Conservation (phyloP, 2,329 filamentous ascomycete genomes). For the Epicoccum sorghinum region DNA sequence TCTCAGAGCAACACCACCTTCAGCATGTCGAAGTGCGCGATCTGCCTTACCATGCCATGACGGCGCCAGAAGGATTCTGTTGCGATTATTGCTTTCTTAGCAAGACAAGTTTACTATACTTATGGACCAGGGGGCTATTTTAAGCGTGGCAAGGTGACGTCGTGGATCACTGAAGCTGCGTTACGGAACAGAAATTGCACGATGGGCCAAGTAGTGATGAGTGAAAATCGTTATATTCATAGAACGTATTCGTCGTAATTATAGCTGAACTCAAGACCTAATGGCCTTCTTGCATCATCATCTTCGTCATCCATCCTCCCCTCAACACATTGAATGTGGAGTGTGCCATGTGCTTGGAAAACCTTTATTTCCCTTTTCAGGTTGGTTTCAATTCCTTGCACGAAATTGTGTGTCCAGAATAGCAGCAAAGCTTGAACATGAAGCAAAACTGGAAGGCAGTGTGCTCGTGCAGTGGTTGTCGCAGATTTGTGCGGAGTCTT, state of each 20-base stretch:
- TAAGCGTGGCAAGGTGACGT: constrained; percentile 16
- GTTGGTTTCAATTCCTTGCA: constrained; percentile 16
- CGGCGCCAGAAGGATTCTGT: neutral
- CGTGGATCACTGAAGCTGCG: constrained; percentile 12
- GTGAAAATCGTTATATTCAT: constrained; percentile 14
- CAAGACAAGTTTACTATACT: neutral
- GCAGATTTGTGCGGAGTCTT: constrained; percentile 28
- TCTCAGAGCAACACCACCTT: constrained; percentile 18
- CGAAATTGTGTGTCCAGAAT: constrained; percentile 17
- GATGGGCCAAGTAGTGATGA: constrained; percentile 21
- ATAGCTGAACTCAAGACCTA: constrained; percentile 4
- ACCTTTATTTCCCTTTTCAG: constrained; percentile 18
- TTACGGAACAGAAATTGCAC: constrained; percentile 5
- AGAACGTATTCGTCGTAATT: constrained; percentile 1
- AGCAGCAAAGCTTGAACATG: constrained; percentile 37
- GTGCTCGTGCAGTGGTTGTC: constrained; percentile 21
- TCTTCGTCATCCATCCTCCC: constrained; percentile 13
- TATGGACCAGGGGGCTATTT: constrained; percentile 1
- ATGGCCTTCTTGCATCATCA: constrained; percentile 13
- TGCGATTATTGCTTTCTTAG: too few species aligned
- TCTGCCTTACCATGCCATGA: neutral
- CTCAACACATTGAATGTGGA: constrained; percentile 36
- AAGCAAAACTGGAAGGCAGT: constrained; percentile 15
- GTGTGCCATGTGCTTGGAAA: constrained; percentile 16
- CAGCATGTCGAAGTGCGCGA: neutral